phyloP scores from a whole-genome alignment of 495 filamentous ascomycete species.

The Aspergillus ellipticus region DNA sequence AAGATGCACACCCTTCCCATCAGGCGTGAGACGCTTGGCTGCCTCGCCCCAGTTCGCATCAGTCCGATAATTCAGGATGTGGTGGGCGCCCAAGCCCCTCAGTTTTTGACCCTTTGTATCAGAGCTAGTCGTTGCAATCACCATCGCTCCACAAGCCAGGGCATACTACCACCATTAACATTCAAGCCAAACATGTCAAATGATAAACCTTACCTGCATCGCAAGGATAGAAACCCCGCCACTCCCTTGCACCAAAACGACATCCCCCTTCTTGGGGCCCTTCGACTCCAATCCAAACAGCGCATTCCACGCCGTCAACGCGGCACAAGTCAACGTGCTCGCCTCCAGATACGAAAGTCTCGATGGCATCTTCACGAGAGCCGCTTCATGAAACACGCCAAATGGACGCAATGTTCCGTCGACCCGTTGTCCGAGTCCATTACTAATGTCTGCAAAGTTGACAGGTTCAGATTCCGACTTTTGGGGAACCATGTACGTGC shows the following conservation, averaged over 20 bases:
- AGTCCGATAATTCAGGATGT: conserved; percentile 60
- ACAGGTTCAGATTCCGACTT: conserved; percentile 48
- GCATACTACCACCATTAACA: conserved; percentile 48
- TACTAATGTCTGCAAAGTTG: conserved; percentile 26
- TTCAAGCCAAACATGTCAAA: background rate
- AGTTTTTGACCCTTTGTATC: conserved; percentile 56
- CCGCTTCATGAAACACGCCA: conserved; percentile 76
- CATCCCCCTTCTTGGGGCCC: conserved; percentile 39
- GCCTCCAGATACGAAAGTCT: conserved; percentile 20
- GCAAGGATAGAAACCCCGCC: conserved; percentile 70
- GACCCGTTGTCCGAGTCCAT: conserved; percentile 58
- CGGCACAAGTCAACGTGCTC: conserved; percentile 27
- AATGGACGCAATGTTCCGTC: conserved; percentile 65
- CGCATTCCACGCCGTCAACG: conserved; percentile 32
- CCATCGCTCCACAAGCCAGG: conserved; percentile 63
- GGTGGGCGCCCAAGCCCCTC: conserved; percentile 46
- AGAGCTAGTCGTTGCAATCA: conserved; percentile 69
- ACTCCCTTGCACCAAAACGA: conserved; percentile 55
- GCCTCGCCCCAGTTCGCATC: conserved; percentile 60
- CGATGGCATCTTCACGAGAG: conserved; percentile 35
- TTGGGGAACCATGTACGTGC: conserved; percentile 9
- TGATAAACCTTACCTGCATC: conserved; percentile 31
- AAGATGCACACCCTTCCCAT: conserved; percentile 55
- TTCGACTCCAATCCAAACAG: conserved; percentile 56
- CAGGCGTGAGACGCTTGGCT: conserved; percentile 55